Evolutionary conservation across 192 early-diverging fungal genomes (phyloP).

Genomic region (Umbelopsis vinacea): DNA sequence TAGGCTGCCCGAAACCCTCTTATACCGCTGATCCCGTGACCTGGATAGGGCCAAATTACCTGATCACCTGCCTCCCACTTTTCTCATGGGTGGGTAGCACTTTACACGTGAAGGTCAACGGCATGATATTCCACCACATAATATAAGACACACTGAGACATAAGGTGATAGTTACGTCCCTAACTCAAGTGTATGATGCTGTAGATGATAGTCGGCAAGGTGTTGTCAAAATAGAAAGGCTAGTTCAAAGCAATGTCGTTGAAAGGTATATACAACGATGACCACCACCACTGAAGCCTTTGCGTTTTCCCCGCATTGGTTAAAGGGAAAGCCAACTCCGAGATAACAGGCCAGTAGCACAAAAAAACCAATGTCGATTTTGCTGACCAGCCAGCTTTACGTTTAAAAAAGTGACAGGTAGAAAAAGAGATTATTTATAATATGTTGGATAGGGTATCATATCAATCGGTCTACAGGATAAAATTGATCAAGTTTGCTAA

Average conservation of each 20-base stretch:
- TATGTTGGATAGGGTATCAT: constrained; percentile 21
- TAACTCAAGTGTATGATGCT: too few relatives aligned
- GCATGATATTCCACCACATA: too few relatives aligned
- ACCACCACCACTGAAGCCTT: not conserved
- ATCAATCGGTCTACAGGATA: constrained; percentile 37
- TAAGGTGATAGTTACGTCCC: too few relatives aligned
- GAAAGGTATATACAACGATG: too few relatives aligned
- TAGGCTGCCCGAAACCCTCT: not conserved
- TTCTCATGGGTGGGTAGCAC: constrained; percentile 15
- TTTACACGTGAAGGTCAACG: constrained; percentile 16
- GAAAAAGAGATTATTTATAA: not conserved
- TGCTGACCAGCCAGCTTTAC: too few relatives aligned
- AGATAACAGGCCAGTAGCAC: not conserved
- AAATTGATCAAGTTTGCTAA: constrained; percentile 48
- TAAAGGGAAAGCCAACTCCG: constrained; percentile 4
- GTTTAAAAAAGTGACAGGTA: not conserved
- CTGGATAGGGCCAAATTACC: not conserved
- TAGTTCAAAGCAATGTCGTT: too few relatives aligned
- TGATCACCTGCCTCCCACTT: constrained; percentile 12
- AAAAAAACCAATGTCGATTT: not conserved
- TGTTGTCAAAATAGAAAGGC: too few relatives aligned
- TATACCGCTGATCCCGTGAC: constrained; percentile 8
- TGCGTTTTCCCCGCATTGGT: constrained; percentile 10
- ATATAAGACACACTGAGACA: too few relatives aligned
- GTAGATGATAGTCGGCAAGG: too few relatives aligned